Base-by-base conservation (phyloP, 2,329 filamentous ascomycete species). In the Fusarium papillatum region DNA sequence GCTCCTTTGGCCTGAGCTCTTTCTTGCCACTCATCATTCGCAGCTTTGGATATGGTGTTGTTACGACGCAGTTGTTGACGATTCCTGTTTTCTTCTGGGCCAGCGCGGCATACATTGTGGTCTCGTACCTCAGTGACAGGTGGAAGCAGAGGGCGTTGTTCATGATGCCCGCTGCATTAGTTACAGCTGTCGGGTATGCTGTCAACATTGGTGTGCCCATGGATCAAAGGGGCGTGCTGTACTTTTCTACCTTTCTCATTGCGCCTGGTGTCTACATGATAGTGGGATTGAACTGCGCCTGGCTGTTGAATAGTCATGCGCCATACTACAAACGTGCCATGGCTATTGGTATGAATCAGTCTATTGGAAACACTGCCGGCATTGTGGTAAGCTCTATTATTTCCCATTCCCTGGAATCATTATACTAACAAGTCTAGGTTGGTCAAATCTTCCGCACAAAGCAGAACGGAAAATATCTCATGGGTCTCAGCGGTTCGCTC, bases 21-120 rank as follows among this genome's bases (percentile, higher is more conserved):
- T 74, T 74, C 57, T 39, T 74, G 24, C 71, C 71, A 1, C 64
- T 69, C 1, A 74, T 74, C 22, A 74, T 74, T 50, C 43, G 50
- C 8, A 66, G 64, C 5, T 38, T 71, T 24, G 64, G 69, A 43
- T 68, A 43, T 16, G 68, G 29, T 13, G 53, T 31, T 34, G 53
- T 57, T 22, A 57, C 53, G 53, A 57, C 53, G 1, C 53, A 57
- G 53, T 34, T 57, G n/a, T 34, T 57, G 16, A 57, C 53, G 19
- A 57, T 57, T 57, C 53, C 53, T 31, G 53, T 57, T 29, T 57
- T 57, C 13, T 57, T 57, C 16, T 57, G 53, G 53, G 29, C 53
- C 17, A 57, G 53, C 53, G 53, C 53, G 53, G 53, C 53, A 10
- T 57, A 57, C 29, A 57, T 57, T 14, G 53, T 57, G 53, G 53